These are phyloP conservation scores for Musa schizocarpa DNA, from an alignment of 176 grass and related monocot species.

Conservation along the genomic window DNA sequence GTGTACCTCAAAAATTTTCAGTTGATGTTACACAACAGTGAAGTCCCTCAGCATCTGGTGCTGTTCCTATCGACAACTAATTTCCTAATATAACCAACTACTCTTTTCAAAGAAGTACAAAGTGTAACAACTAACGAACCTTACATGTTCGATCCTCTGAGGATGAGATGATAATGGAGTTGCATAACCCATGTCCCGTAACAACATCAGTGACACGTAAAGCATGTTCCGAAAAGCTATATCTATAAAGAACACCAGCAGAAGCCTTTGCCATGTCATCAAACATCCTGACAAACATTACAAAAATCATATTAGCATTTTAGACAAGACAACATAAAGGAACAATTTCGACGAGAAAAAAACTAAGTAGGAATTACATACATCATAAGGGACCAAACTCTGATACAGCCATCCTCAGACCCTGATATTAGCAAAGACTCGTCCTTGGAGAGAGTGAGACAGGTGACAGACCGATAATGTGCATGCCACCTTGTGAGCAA, in stretches of 20 bases:
- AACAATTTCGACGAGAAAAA: neutral
- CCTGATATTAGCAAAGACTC: conserved; percentile 67
- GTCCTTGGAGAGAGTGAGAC: conserved; percentile 58
- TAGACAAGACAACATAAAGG: neutral
- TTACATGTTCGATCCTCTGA: conserved; percentile 88
- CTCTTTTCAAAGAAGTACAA: neutral
- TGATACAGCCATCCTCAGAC: conserved; percentile 56
- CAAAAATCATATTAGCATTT: conserved; percentile 13
- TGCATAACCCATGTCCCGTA: conserved; percentile 47
- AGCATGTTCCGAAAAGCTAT: conserved; percentile 60
- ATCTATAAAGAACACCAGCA: conserved; percentile 32
- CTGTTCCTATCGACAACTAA: too few species aligned
- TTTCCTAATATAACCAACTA: neutral
- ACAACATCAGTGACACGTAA: conserved; percentile 62
- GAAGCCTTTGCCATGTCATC: conserved; percentile 47
- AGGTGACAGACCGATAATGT: conserved; percentile 71
- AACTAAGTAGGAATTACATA: conserved; percentile 34
- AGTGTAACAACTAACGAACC: conserved; percentile 25
- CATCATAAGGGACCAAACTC: conserved; percentile 85
- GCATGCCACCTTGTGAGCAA: conserved; percentile 71
- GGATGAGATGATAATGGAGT: conserved; percentile 62
- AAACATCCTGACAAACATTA: conserved; percentile 54
- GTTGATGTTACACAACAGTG: too few species aligned
- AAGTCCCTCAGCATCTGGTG: too few species aligned
- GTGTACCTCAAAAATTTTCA: too few species aligned